Evolutionary conservation across 345 rosid species (phyloP).

Genomic region (Populus euphratica): DNA sequence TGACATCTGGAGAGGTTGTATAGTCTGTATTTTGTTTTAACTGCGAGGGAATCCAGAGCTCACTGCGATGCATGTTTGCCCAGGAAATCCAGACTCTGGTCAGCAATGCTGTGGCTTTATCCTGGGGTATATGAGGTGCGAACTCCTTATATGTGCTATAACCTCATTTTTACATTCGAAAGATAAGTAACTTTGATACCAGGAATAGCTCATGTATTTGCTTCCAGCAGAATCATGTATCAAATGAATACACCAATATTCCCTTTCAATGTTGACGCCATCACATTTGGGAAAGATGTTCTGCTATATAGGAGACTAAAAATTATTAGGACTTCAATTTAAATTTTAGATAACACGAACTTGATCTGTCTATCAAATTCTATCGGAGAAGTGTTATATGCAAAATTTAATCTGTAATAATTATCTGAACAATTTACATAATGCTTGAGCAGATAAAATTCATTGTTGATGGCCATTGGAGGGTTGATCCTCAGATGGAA

Average conservation of each 20-base stretch:
- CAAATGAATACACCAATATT: background rate
- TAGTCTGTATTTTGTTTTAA: background rate
- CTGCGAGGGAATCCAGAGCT: background rate
- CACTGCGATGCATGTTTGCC: constrained; percentile 10
- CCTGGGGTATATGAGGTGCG: constrained; percentile 81
- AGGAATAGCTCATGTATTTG: background rate
- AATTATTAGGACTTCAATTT: too few species aligned
- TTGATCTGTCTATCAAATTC: background rate
- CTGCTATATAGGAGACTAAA: background rate
- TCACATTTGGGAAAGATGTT: background rate
- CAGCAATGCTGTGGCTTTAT: constrained; percentile 86
- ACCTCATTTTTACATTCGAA: background rate
- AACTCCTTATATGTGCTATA: background rate
- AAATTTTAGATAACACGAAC: too few species aligned
- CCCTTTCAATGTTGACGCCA: background rate
- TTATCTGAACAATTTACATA: background rate
- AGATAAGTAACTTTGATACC: background rate
- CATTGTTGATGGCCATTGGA: constrained; percentile 84
- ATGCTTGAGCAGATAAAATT: constrained; percentile 62
- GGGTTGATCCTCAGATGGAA: constrained; percentile 58
- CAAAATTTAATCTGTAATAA: background rate
- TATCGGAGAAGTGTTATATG: background rate
- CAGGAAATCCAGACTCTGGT: constrained; percentile 70
- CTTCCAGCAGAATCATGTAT: too few species aligned
- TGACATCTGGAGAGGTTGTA: background rate